phyloP scores from a whole-genome alignment of 495 filamentous ascomycete genomes.

The Ramalina intermedia region DNA sequence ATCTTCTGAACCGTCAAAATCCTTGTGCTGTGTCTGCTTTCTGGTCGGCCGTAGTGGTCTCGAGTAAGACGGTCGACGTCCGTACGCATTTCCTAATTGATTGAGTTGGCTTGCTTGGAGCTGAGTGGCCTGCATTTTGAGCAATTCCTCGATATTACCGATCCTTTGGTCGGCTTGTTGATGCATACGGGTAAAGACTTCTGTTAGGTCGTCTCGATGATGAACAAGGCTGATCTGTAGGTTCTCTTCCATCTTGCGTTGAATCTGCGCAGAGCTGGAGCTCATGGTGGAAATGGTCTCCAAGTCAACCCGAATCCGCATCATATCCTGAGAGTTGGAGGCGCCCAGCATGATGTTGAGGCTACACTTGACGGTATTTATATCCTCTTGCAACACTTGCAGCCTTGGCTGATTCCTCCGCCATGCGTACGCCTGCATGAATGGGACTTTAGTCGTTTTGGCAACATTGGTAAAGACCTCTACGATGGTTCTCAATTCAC shows the following conservation, averaged over 20 bases:
- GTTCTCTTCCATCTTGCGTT: background rate
- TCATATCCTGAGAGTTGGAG: conserved; percentile 11
- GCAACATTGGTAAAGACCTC: conserved; percentile 1
- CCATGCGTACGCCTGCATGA: background rate
- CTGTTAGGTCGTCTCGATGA: too few relatives aligned
- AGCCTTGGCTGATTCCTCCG: conserved; percentile 12
- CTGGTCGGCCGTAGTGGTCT: too few relatives aligned
- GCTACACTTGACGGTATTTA: conserved; percentile 13
- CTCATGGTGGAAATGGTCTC: background rate
- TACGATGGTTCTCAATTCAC: conserved; percentile 12
- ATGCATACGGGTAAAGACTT: background rate
- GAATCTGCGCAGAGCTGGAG: background rate
- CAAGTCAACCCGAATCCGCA: background rate
- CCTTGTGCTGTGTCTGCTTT: too few relatives aligned
- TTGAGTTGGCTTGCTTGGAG: conserved; percentile 1
- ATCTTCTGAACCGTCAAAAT: background rate
- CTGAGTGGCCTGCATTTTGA: conserved; percentile 1
- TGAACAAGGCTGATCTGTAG: background rate
- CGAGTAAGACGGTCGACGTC: background rate
- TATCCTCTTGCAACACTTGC: conserved; percentile 13
- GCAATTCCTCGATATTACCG: conserved; percentile 3
- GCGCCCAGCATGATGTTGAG: conserved; percentile 17
- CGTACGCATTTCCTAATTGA: background rate
- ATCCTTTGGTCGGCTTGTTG: conserved; percentile 2
- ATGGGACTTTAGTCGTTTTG: background rate